These are phyloP conservation scores for Fragaria ananassa DNA, from an alignment of 306 rosid species.

Conservation along the genomic window DNA sequence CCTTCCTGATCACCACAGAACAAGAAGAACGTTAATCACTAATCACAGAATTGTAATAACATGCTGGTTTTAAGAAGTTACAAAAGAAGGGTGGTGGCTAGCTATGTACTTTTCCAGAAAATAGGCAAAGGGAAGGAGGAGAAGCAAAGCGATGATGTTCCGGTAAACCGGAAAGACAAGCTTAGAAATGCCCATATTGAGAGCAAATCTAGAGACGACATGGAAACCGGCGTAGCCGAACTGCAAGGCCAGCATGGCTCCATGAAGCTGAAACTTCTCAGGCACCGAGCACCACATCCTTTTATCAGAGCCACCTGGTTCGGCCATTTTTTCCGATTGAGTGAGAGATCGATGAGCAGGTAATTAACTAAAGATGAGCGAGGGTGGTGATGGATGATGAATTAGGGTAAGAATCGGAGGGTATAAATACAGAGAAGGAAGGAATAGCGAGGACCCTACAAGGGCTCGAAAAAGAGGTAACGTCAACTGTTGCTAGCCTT, in stretches of 20 bases:
- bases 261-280: slow-evolving; percentile 79
- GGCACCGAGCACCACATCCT: slow-evolving; percentile 88
- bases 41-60: neutral
- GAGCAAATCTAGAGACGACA: slow-evolving; percentile 93
- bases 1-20: slow-evolving; percentile 54
- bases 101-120: slow-evolving; percentile 68
- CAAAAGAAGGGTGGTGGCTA: neutral
- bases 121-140: slow-evolving; percentile 86
- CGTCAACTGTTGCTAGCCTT: slow-evolving; percentile 69
- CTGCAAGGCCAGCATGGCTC: slow-evolving; percentile 91
- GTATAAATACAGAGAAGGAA: slow-evolving; percentile 44
- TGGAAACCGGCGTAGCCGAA: slow-evolving; percentile 97
- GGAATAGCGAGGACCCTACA: slow-evolving; percentile 25
- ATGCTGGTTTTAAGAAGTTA: neutral
- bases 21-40: neutral
- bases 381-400: slow-evolving; percentile 36
- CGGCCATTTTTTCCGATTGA: slow-evolving; percentile 50
- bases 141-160: slow-evolving; percentile 77
- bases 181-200: slow-evolving; percentile 93
- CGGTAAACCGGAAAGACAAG: slow-evolving; percentile 93
- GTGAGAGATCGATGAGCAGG: neutral
- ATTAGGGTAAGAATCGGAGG: slow-evolving; percentile 23
- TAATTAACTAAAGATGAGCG: neutral
- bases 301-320: slow-evolving; percentile 33
- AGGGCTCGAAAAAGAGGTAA: slow-evolving; percentile 43